Conservation (phyloP, 2,329 filamentous ascomycete genomes). For the Sclerotinia spermophila region DNA sequence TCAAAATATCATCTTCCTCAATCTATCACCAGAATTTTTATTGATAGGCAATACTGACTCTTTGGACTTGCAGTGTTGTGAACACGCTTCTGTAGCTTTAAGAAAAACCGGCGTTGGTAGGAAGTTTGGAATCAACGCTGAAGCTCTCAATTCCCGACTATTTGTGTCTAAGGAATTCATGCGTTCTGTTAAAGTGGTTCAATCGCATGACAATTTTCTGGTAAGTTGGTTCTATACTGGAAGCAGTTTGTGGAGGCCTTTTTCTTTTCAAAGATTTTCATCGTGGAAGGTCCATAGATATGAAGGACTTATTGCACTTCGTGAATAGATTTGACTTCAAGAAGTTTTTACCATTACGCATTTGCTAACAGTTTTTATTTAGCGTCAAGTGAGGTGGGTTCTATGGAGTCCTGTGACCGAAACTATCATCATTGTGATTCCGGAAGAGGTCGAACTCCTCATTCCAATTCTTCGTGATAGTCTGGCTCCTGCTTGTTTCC, state of each 20-base stretch:
- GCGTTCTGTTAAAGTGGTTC: slow-evolving; percentile 41
- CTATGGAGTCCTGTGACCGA: slow-evolving; percentile 49
- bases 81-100: slow-evolving; percentile 44
- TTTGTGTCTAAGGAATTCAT: slow-evolving; percentile 48
- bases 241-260: neutral
- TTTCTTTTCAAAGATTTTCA: neutral
- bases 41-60: neutral
- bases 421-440: slow-evolving; percentile 54
- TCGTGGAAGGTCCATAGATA: too few species aligned
- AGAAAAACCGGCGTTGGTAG: slow-evolving; percentile 39
- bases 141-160: slow-evolving; percentile 34
- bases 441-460: slow-evolving; percentile 59
- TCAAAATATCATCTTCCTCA: neutral
- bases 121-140: slow-evolving; percentile 36
- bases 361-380: slow-evolving; percentile 23
- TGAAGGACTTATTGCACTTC: neutral
- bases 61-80: slow-evolving; percentile 34
- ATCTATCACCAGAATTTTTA: neutral
- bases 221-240: slow-evolving; percentile 23
- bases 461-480: slow-evolving; percentile 43
- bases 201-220: slow-evolving; percentile 43
- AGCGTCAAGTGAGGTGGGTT: slow-evolving; percentile 57
- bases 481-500: slow-evolving; percentile 37
- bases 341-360: too few species aligned
- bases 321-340: neutral